These are phyloP conservation scores for Diaporthe batatas DNA, from an alignment of 2,329 filamentous ascomycete genomes.

Conservation along the genomic window DNA sequence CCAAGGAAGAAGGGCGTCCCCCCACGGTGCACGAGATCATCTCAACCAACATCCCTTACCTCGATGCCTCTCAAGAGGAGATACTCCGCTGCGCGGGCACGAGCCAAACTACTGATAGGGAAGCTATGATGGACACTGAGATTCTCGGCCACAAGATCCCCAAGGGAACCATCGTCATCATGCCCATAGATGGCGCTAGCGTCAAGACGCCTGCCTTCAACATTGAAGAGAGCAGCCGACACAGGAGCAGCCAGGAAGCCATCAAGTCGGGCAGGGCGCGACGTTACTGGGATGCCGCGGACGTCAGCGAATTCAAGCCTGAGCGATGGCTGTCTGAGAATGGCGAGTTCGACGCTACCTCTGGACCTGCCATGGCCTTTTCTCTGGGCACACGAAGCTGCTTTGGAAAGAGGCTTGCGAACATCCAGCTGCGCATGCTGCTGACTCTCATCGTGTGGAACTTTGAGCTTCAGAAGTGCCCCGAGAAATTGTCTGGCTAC, in stretches of 20 bases:
- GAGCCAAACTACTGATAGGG: conserved; percentile 59
- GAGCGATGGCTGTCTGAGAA: neutral
- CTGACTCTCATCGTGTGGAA: conserved; percentile 47
- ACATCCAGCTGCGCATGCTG: conserved; percentile 47
- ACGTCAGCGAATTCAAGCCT: neutral
- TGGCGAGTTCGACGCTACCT: conserved; percentile 43
- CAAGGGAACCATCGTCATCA: conserved; percentile 56
- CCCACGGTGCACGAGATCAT: conserved; percentile 48
- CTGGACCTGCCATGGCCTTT: conserved; percentile 47
- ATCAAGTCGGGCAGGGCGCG: neutral
- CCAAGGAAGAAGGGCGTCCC: conserved; percentile 49
- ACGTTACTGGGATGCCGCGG: neutral
- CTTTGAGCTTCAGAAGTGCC: conserved; percentile 49
- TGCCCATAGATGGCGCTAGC: conserved; percentile 51
- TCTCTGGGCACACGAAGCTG: conserved; percentile 46
- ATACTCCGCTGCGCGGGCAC: conserved; percentile 59
- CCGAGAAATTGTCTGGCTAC: conserved; percentile 11
- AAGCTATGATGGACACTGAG: conserved; percentile 54
- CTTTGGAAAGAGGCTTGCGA: conserved; percentile 47
- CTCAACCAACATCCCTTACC: conserved; percentile 57
- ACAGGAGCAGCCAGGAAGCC: neutral
- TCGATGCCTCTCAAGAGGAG: conserved; percentile 61
- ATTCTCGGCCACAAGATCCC: conserved; percentile 57
- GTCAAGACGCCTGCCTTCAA: neutral
- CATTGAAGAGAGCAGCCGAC: neutral